phyloP scores from a whole-genome alignment of 176 grass and related monocot species.

The Calamus simplicifolius region DNA sequence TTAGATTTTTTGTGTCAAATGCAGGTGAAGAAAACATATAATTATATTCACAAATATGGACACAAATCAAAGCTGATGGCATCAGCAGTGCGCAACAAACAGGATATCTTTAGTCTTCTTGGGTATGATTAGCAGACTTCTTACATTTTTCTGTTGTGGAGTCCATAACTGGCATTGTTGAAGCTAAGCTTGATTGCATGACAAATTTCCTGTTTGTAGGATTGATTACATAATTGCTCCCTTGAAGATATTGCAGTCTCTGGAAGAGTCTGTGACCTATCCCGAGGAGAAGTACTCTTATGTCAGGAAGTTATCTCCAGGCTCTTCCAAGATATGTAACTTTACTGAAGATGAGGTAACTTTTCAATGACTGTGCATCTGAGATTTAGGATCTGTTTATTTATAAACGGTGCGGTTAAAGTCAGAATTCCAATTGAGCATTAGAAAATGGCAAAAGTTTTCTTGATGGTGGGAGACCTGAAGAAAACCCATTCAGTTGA shows the following conservation, averaged over 20 bases:
- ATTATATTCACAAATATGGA: conserved; percentile 82
- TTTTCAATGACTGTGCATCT: background rate
- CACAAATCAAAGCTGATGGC: conserved; percentile 92
- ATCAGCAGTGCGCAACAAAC: conserved; percentile 84
- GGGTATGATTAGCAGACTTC: conserved; percentile 40
- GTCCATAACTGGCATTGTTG: too few relatives aligned
- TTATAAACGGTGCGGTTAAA: too few relatives aligned
- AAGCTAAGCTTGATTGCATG: too few relatives aligned
- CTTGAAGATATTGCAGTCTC: conserved; percentile 75
- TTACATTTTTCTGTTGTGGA: conserved; percentile 1
- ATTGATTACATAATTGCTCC: conserved; percentile 94
- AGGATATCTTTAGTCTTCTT: conserved; percentile 83
- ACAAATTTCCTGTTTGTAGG: conserved; percentile 23
- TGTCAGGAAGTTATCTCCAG: conserved; percentile 55
- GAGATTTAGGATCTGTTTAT: too few relatives aligned
- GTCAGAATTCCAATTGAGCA: too few relatives aligned
- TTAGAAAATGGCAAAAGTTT: too few relatives aligned
- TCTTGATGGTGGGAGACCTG: too few relatives aligned
- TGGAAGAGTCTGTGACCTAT: conserved; percentile 68
- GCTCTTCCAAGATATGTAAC: conserved; percentile 48
- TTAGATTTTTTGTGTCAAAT: conserved; percentile 8
- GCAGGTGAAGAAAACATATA: conserved; percentile 79
- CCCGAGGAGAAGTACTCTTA: conserved; percentile 76
- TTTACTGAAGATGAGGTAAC: conserved; percentile 81
- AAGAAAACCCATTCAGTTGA: too few relatives aligned